Evolutionary conservation across 2,329 filamentous ascomycete species (phyloP), one percentile per base, ranked within the genome.

Genomic region (Phaeosphaeriaceae sp.): DNA sequence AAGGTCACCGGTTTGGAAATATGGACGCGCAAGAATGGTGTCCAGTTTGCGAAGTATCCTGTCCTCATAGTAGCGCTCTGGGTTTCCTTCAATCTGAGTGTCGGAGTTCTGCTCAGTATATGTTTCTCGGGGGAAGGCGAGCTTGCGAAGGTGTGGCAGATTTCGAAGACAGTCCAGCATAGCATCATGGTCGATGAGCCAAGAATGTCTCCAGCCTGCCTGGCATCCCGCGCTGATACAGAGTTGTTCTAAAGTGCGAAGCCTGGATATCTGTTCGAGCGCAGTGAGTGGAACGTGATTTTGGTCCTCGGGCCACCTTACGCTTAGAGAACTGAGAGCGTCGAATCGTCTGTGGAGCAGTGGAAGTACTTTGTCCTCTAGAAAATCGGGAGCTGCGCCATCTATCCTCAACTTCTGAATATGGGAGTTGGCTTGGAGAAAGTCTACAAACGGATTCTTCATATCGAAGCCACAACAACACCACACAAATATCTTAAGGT

Each of bases 401-500:
- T 42, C 40, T 18, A 42, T 42, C 17, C 20, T 42, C 40, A 42
- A 26, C 20, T 42, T 42, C 15, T 26, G 40, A 4, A 42, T 6
- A n/a, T 42, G 40, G 40, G 40, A 32, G 32, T 42, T 42, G 16
- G 40, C 40, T 20, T 33, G 40, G 16, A 42, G 40, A 17, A 42
- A 42, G 28, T 5, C 40, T 8, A 42, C 23, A 17, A 17, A 17
- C 6, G 40, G 40, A 7, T 33, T 42, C 28, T 6, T 8, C 40
- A 42, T 30, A 6, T 20, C 17, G n/a, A 32, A 30, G 28, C 15
- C 40, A 16, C 3, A 13, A 15, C 18, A 8, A 11, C 26, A 32
- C 40, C 40, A 42, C 28, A 42, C 28, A 42, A 42, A 42, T 42
- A 33, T 34, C 20, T 42, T 26, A 17, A 42, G 40, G 16, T 42